Evolutionary conservation across 768 basidiomycete genomes (phyloP).

Genomic region (Cyclocybe aegerita): DNA sequence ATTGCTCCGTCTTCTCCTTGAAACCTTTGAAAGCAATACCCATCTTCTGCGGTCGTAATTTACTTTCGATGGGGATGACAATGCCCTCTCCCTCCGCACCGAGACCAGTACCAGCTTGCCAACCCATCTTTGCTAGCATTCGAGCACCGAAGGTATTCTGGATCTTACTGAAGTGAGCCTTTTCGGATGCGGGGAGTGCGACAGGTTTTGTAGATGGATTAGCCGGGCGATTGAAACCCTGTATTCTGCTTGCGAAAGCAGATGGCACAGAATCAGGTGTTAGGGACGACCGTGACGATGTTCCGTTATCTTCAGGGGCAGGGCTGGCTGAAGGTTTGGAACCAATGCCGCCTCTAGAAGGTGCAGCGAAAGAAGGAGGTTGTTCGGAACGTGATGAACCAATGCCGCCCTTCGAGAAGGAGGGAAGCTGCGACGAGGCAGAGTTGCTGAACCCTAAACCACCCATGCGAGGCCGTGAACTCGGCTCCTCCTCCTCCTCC

Average conservation of each 20-base stretch:
- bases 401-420: slow-evolving; percentile 43
- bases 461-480: slow-evolving; percentile 33
- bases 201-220: slow-evolving; percentile 46
- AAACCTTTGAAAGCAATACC: slow-evolving; percentile 89
- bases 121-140: slow-evolving; percentile 95
- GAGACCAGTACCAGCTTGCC: slow-evolving; percentile 81
- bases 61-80: slow-evolving; percentile 83
- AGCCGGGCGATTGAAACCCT: slow-evolving; percentile 53
- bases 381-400: slow-evolving; percentile 27
- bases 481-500: slow-evolving; percentile 31
- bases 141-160: slow-evolving; percentile 79
- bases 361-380: slow-evolving; percentile 9
- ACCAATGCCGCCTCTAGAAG: slow-evolving; percentile 31
- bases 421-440: slow-evolving; percentile 14
- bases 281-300: slow-evolving; percentile 16
- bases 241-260: slow-evolving; percentile 35
- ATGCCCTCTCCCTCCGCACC: slow-evolving; percentile 79
- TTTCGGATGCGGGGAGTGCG: slow-evolving; percentile 62
- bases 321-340: slow-evolving; percentile 9
- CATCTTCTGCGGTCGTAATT: slow-evolving; percentile 80
- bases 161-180: slow-evolving; percentile 81
- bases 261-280: slow-evolving; percentile 35
- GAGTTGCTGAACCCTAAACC: slow-evolving; percentile 29
- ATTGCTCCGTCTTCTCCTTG: slow-evolving; percentile 85
- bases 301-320: slow-evolving; percentile 3